Conservation (phyloP, 192 early-diverging fungal genomes). For the Umbelopsis sp. region DNA sequence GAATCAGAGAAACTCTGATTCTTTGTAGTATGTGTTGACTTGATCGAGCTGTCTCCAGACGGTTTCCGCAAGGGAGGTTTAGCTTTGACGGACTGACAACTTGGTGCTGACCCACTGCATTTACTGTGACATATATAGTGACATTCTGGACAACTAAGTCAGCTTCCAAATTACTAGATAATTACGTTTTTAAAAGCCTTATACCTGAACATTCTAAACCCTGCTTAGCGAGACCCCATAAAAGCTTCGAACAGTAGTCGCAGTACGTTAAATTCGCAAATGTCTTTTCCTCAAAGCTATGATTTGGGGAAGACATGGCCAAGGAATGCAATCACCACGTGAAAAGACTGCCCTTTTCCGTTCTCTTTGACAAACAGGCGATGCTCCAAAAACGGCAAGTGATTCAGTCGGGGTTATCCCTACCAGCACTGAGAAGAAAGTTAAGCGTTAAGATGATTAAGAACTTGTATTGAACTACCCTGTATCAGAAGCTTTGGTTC, state of each 20-base stretch:
- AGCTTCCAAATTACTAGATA: constrained; percentile 1
- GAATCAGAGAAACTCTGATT: background rate
- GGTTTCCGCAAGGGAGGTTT: background rate
- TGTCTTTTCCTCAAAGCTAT: constrained; percentile 60
- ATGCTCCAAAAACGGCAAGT: constrained; percentile 4
- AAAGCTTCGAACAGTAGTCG: constrained; percentile 64
- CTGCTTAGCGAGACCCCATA: constrained; percentile 76
- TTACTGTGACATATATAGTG: constrained; percentile 50
- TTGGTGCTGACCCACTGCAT: constrained; percentile 33
- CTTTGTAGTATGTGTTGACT: background rate
- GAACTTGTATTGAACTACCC: too few species aligned
- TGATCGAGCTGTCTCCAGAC: constrained; percentile 1
- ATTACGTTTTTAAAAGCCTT: background rate
- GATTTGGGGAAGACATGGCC: constrained; percentile 33
- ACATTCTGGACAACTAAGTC: constrained; percentile 32
- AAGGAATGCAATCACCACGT: background rate
- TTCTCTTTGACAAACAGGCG: background rate
- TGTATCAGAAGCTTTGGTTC: too few species aligned
- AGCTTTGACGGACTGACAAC: constrained; percentile 31
- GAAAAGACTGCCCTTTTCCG: constrained; percentile 15
- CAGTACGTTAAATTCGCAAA: constrained; percentile 70
- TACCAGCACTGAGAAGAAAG: too few species aligned
- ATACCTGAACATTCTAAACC: constrained; percentile 63
- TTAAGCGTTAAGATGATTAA: too few species aligned
- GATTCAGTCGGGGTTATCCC: background rate